phyloP scores from a whole-genome alignment of 2,329 filamentous ascomycete species.

The Colletotrichum incanum region DNA sequence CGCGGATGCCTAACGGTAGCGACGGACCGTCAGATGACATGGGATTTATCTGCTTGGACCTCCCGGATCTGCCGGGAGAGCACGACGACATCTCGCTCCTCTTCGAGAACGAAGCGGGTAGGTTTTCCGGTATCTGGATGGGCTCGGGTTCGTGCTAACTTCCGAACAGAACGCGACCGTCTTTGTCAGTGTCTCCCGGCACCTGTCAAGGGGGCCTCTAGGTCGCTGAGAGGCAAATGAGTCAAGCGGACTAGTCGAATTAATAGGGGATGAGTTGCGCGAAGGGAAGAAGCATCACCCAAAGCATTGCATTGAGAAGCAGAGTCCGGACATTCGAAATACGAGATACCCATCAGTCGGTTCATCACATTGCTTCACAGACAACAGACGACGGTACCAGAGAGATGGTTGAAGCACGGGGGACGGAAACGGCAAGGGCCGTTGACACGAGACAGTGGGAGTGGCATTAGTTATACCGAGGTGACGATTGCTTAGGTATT shows the following conservation, averaged over 20 bases:
- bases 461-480: conserved; percentile 22
- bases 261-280: conserved; percentile 11
- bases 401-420: conserved; percentile 12
- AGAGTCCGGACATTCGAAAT: conserved; percentile 36
- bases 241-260: conserved; percentile 17
- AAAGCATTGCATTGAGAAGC: conserved; percentile 35
- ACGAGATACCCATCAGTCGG: conserved; percentile 41
- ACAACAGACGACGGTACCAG: conserved; percentile 20
- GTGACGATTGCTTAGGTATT: conserved; percentile 2
- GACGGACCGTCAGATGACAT: conserved; percentile 71
- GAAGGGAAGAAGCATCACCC: conserved; percentile 16
- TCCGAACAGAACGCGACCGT: conserved; percentile 66
- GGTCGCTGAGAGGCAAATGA: conserved; percentile 47
- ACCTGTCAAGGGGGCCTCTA: conserved; percentile 65
- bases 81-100: conserved; percentile 91
- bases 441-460: conserved; percentile 5
- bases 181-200: conserved; percentile 69
- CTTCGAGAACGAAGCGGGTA: conserved; percentile 86
- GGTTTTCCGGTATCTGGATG: conserved; percentile 54
- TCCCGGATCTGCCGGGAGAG: conserved; percentile 90
- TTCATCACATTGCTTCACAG: conserved; percentile 40
- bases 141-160: conserved; percentile 13
- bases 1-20: conserved; percentile 70
- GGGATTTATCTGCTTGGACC: conserved; percentile 87
- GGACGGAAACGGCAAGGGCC: conserved; percentile 6